phyloP scores from a whole-genome alignment of 345 rosid genomes.

The Stellera chamaejasme region DNA sequence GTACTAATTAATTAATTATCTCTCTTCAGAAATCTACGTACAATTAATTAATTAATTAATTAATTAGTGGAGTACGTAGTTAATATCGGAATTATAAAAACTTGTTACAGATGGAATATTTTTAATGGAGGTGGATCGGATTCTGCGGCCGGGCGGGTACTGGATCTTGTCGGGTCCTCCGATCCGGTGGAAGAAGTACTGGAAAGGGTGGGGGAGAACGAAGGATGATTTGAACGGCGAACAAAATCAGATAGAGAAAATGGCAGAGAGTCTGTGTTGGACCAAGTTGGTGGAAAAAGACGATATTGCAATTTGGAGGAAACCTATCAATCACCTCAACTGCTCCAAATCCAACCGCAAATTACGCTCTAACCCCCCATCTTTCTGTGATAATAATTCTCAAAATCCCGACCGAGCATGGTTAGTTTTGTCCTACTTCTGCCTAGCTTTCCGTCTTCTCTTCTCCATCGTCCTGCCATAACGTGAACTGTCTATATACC shows the following conservation, averaged over 20 bases:
- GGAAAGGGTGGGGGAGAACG: slow-evolving; percentile 51
- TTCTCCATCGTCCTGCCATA: no score
- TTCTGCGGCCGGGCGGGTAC: slow-evolving; percentile 64
- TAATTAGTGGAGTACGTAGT: no score
- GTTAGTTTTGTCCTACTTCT: slow-evolving; percentile 13
- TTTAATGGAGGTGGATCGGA: slow-evolving; percentile 55
- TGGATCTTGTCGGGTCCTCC: slow-evolving; percentile 78
- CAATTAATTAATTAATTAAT: background rate
- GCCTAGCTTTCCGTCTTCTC: no score
- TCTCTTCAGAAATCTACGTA: background rate
- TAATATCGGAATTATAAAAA: no score
- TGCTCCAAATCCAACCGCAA: slow-evolving; percentile 25
- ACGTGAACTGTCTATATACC: no score
- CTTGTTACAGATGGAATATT: slow-evolving; percentile 38
- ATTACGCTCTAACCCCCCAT: slow-evolving; percentile 28
- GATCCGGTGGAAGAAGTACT: slow-evolving; percentile 42
- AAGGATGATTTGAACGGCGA: slow-evolving; percentile 38
- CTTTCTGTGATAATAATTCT: slow-evolving; percentile 27
- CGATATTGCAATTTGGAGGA: slow-evolving; percentile 64
- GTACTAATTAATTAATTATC: background rate
- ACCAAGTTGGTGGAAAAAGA: slow-evolving; percentile 37
- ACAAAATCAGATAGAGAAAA: slow-evolving; percentile 31
- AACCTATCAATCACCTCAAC: slow-evolving; percentile 48
- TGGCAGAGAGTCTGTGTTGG: slow-evolving; percentile 53
- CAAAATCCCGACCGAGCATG: slow-evolving; percentile 42